phyloP scores from a whole-genome alignment of 2,329 filamentous ascomycete species.

The Diaporthe caulivora region DNA sequence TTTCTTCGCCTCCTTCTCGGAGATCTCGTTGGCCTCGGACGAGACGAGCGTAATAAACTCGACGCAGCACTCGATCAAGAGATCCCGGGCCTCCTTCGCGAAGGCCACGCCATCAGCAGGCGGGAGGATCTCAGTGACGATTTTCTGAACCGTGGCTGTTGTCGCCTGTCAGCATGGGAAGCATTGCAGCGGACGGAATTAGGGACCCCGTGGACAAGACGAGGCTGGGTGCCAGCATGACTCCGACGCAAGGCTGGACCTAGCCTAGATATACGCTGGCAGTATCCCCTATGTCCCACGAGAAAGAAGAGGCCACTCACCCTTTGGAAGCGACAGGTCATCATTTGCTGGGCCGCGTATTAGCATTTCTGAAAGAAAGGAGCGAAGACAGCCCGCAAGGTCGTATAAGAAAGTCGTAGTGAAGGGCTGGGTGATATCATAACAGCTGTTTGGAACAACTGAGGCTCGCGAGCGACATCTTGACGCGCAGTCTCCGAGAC shows the following conservation, averaged over 20 bases:
- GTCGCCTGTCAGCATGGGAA: neutral
- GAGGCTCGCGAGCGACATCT: neutral
- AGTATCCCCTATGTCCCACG: neutral
- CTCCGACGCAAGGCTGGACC: neutral
- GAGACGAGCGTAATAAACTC: conserved; percentile 99
- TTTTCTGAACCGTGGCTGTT: conserved; percentile 80
- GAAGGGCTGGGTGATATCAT: neutral
- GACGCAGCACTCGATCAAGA: conserved; percentile 98
- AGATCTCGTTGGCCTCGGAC: conserved; percentile 99
- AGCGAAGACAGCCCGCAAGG: neutral
- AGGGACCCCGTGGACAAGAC: neutral
- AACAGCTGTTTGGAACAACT: no score
- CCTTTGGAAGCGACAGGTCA: conserved; percentile 74
- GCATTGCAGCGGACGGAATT: neutral
- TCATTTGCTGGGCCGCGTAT: conserved; percentile 65
- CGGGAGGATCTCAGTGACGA: conserved; percentile 93
- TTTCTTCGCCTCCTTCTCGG: conserved; percentile 98
- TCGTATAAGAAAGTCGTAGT: neutral
- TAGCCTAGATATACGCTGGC: neutral
- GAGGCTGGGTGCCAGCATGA: neutral
- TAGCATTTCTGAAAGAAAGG: conserved; percentile 44
- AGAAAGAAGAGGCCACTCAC: conserved; percentile 52
- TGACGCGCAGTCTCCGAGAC: neutral
- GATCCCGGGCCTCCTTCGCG: conserved; percentile 93
- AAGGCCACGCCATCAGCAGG: conserved; percentile 82